These are phyloP conservation scores for Verbascum thapsus DNA, from an alignment of 257 asterid genomes.

Conservation along the genomic window DNA sequence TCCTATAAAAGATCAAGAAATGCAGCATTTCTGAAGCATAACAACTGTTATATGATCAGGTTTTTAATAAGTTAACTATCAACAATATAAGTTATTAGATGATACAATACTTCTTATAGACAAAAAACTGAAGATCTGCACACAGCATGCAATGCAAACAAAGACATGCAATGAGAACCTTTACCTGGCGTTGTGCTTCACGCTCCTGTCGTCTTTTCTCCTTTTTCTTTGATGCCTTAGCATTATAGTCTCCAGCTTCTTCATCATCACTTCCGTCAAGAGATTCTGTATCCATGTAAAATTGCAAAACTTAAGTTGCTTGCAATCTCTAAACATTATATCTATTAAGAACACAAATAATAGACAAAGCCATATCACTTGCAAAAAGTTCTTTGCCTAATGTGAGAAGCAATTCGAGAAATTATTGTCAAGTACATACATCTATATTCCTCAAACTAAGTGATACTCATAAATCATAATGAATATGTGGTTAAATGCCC, in stretches of 20 bases:
- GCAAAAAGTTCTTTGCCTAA: neutral
- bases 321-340: constrained; percentile 12
- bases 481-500: constrained; percentile 8
- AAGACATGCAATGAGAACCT: neutral
- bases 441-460: neutral
- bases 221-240: constrained; percentile 70
- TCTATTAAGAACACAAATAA: neutral
- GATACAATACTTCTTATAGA: constrained; percentile 16
- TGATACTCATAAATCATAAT: neutral
- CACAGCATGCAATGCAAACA: constrained; percentile 4
- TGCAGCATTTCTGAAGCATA: constrained; percentile 16
- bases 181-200: constrained; percentile 91
- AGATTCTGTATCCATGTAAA: constrained; percentile 46
- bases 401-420: neutral
- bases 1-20: neutral
- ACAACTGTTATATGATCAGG: constrained; percentile 14
- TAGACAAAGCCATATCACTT: neutral
- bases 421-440: neutral
- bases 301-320: constrained; percentile 4
- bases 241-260: constrained; percentile 58
- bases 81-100: neutral
- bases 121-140: constrained; percentile 9
- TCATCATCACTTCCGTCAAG: constrained; percentile 83
- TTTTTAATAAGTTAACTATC: neutral
- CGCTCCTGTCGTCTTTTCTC: constrained; percentile 92